A percentile compares a stretch with the other conserved stretches of the same genome.
Conservation (phyloP, 257 asterid species). For the Fraxinus pennsylvanica region DNA sequence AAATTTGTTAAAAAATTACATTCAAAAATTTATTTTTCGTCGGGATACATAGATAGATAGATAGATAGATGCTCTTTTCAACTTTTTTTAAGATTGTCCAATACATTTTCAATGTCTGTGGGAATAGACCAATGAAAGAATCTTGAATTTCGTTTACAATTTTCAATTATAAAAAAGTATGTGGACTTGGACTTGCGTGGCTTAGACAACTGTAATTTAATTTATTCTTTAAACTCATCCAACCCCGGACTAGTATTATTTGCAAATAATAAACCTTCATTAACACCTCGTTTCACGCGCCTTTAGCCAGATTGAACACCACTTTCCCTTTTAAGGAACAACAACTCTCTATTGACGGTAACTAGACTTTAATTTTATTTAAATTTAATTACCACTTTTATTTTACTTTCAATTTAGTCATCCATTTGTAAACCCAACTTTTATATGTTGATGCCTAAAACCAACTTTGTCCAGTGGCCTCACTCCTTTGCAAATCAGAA, state of each 20-base stretch:
- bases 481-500: too few species aligned
- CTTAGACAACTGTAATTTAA: neutral
- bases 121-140: neutral
- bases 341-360: too few species aligned
- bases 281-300: neutral
- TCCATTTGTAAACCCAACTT: too few species aligned
- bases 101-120: neutral
- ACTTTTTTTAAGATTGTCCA: neutral
- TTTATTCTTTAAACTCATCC: neutral
- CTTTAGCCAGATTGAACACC: neutral
- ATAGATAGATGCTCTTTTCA: neutral
- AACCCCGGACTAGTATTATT: neutral
- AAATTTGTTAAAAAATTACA: too few species aligned
- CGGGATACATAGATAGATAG: too few species aligned
- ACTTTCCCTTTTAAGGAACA: neutral
- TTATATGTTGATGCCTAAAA: too few species aligned
- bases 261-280: neutral
- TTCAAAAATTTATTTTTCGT: too few species aligned
- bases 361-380: too few species aligned
- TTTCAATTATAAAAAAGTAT: neutral
- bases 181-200: neutral
- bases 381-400: too few species aligned
- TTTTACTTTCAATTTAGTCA: too few species aligned
- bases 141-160: neutral
- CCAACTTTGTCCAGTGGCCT: too few species aligned